These are phyloP conservation scores for Phalaenopsis hybrid DNA, from an alignment of 116 monocot species.

Conservation along the genomic window DNA sequence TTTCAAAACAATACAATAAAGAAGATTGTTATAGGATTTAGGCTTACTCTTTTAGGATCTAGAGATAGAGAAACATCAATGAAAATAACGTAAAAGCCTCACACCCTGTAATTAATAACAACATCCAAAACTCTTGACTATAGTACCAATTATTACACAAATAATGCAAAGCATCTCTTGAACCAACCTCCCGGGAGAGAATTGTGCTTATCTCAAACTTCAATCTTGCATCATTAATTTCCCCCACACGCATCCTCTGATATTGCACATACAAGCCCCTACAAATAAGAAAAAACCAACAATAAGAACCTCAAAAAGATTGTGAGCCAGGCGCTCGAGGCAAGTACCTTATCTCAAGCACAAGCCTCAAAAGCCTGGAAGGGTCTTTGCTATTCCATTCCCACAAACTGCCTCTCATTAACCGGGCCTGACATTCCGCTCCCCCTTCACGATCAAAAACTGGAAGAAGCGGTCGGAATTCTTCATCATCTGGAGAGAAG, in stretches of 20 bases:
- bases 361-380: conserved; percentile 36
- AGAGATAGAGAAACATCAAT: background rate
- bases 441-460: conserved; percentile 9
- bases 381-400: conserved; percentile 65
- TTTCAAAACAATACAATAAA: background rate
- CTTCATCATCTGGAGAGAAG: conserved; percentile 60
- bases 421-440: conserved; percentile 9
- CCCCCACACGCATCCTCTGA: conserved; percentile 58
- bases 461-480: conserved; percentile 48
- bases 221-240: conserved; percentile 68
- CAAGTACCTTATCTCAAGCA: conserved; percentile 56
- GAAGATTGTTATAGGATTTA: background rate
- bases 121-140: background rate
- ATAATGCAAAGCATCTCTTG: background rate
- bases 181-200: conserved; percentile 64
- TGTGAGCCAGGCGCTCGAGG: background rate
- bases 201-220: conserved; percentile 81
- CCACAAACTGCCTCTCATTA: conserved; percentile 29
- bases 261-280: conserved; percentile 62
- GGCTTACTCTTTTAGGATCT: background rate
- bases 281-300: conserved; percentile 8
- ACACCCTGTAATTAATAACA: background rate
- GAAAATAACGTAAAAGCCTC: background rate
- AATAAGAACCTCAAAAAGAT: background rate
- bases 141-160: background rate